A percentile compares a stretch with the other conserved stretches of the same genome.
phyloP scores from a whole-genome alignment of 768 basidiomycete genomes.

The Boletus reticulatus region DNA sequence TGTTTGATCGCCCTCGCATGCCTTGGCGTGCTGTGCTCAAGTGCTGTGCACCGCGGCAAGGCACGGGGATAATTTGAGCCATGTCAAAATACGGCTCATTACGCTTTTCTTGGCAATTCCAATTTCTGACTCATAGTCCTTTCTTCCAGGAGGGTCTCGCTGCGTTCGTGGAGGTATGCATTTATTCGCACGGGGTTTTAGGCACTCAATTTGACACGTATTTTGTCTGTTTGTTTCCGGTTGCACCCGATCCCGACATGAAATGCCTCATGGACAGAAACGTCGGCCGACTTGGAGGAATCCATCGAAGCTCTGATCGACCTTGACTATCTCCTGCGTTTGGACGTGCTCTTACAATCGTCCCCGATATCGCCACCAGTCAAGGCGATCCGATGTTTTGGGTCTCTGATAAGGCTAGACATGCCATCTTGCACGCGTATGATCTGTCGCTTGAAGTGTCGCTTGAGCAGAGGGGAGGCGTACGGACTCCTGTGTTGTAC shows the following conservation, averaged over 20 bases:
- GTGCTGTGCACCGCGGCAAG: conserved; percentile 1
- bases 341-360: background rate
- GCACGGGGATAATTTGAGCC: background rate
- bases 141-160: conserved; percentile 59
- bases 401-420: too few species aligned
- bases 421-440: background rate
- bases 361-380: background rate
- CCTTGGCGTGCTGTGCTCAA: background rate
- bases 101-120: background rate
- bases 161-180: conserved; percentile 53
- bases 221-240: conserved; percentile 1
- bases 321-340: background rate
- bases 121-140: conserved; percentile 15
- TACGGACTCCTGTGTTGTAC: too few species aligned
- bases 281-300: conserved; percentile 21
- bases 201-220: background rate
- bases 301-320: conserved; percentile 19
- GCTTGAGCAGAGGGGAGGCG: too few species aligned
- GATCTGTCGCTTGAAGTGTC: too few species aligned
- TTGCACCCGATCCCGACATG: background rate
- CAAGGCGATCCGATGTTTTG: background rate
- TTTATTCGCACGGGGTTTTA: conserved; percentile 1
- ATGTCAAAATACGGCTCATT: conserved; percentile 1
- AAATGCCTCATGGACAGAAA: conserved; percentile 4
- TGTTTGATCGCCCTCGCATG: background rate